phyloP scores from a whole-genome alignment of 257 asterid genomes.

The Catharanthus roseus region DNA sequence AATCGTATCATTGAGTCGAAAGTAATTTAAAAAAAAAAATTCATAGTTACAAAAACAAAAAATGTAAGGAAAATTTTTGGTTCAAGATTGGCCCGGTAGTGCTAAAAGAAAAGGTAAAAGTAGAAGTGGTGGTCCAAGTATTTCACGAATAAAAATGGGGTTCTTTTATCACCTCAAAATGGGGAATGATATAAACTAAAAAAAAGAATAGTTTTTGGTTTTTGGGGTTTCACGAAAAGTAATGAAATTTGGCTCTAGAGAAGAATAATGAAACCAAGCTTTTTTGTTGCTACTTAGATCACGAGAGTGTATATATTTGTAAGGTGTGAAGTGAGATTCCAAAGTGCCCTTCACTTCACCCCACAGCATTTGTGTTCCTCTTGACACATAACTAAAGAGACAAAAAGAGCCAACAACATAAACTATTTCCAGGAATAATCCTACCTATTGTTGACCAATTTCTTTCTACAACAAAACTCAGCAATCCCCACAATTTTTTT shows the following conservation, averaged over 20 bases:
- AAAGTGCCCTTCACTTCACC: background rate
- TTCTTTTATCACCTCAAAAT: background rate
- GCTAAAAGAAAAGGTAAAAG: background rate
- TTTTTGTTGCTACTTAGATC: constrained; percentile 7
- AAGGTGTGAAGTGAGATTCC: background rate
- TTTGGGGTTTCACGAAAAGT: background rate
- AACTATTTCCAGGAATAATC: background rate
- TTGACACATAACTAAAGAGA: constrained; percentile 1
- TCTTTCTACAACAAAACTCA: background rate
- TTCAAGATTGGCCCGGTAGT: background rate
- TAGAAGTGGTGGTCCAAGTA: background rate
- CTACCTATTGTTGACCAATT: background rate
- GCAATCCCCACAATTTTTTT: background rate
- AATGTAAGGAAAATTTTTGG: no score
- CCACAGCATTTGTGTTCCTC: background rate
- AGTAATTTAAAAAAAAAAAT: no score
- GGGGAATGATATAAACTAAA: no score
- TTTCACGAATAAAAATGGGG: background rate
- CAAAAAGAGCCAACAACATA: background rate
- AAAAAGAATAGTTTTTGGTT: background rate
- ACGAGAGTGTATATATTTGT: constrained; percentile 4
- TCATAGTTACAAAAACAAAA: no score
- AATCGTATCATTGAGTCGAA: no score
- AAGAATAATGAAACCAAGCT: background rate
- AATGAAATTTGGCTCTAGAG: background rate